phyloP scores from a whole-genome alignment of 2,329 filamentous ascomycete species.

The Zarea fungicola region DNA sequence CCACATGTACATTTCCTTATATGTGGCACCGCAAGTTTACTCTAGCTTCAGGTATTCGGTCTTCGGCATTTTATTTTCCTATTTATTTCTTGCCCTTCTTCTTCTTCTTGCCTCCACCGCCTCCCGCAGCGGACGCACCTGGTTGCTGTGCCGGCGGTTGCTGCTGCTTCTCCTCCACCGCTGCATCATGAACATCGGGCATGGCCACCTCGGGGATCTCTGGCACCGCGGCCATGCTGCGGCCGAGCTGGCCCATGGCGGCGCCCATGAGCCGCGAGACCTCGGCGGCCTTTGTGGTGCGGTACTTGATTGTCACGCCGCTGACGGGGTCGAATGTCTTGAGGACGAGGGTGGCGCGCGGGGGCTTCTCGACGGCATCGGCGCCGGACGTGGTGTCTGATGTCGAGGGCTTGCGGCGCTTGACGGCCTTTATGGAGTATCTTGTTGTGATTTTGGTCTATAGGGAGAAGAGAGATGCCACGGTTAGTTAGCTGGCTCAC shows the following conservation, averaged over 20 bases:
- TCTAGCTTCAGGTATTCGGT: too few relatives aligned
- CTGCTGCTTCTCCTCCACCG: constrained; percentile 24
- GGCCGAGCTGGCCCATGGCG: constrained; percentile 69
- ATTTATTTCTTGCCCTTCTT: constrained; percentile 65
- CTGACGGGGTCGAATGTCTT: constrained; percentile 85
- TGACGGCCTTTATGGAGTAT: constrained; percentile 65
- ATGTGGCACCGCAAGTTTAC: too few relatives aligned
- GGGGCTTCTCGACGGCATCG: constrained; percentile 36
- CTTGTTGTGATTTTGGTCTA: constrained; percentile 89
- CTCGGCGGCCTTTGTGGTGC: constrained; percentile 85
- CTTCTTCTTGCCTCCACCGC: constrained; percentile 55
- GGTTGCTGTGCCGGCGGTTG: constrained; percentile 23
- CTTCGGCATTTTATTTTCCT: background rate
- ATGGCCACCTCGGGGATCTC: constrained; percentile 35
- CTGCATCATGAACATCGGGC: constrained; percentile 12
- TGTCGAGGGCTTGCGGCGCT: constrained; percentile 16
- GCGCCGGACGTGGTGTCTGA: constrained; percentile 23
- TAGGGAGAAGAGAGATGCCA: background rate
- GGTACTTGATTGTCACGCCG: constrained; percentile 83
- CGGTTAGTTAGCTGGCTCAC: background rate
- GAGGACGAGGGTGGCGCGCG: constrained; percentile 67
- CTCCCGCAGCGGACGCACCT: constrained; percentile 23
- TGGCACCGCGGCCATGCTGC: constrained; percentile 57
- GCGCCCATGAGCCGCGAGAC: constrained; percentile 72
- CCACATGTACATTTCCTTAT: too few relatives aligned